These are phyloP conservation scores for Hypoxylon crocopeplum DNA, from an alignment of 495 filamentous ascomycete species.

Conservation along the genomic window DNA sequence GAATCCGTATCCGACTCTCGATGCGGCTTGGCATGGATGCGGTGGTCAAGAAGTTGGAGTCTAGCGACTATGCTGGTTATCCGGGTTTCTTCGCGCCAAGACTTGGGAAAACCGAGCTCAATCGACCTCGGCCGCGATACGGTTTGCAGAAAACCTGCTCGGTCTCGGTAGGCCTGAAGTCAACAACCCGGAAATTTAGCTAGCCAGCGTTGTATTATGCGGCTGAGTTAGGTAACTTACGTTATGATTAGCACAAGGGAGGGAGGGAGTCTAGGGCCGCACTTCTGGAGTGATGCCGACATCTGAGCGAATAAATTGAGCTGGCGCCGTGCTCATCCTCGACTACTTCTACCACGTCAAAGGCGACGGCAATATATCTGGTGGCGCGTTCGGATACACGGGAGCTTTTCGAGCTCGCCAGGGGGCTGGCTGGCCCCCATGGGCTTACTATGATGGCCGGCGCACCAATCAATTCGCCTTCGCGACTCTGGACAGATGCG, in stretches of 20 bases:
- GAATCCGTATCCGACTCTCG: constrained; percentile 4
- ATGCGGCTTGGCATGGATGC: constrained; percentile 4
- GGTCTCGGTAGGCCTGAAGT: constrained; percentile 27
- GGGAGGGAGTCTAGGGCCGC: not conserved
- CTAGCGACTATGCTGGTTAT: constrained; percentile 1
- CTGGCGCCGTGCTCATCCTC: constrained; percentile 4
- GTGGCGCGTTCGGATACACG: constrained; percentile 32
- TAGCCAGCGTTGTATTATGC: constrained; percentile 31
- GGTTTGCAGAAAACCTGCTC: constrained; percentile 8
- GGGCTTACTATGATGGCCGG: constrained; percentile 34
- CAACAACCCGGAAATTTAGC: constrained; percentile 22
- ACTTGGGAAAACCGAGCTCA: constrained; percentile 15
- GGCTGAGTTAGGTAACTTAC: constrained; percentile 31
- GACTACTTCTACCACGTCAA: constrained; percentile 13
- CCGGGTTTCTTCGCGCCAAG: constrained; percentile 25
- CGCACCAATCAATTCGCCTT: constrained; percentile 27
- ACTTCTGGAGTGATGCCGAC: not conserved
- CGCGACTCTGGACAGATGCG: constrained; percentile 11
- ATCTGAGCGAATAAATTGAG: constrained; percentile 16
- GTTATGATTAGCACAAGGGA: constrained; percentile 13
- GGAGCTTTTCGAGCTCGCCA: constrained; percentile 18
- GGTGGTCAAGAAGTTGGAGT: constrained; percentile 9
- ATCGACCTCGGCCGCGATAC: constrained; percentile 4
- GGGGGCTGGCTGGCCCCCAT: constrained; percentile 20
- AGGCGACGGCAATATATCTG: constrained; percentile 33